phyloP scores from a whole-genome alignment of 768 basidiomycete genomes.

The Clitopilus passeckerianus region DNA sequence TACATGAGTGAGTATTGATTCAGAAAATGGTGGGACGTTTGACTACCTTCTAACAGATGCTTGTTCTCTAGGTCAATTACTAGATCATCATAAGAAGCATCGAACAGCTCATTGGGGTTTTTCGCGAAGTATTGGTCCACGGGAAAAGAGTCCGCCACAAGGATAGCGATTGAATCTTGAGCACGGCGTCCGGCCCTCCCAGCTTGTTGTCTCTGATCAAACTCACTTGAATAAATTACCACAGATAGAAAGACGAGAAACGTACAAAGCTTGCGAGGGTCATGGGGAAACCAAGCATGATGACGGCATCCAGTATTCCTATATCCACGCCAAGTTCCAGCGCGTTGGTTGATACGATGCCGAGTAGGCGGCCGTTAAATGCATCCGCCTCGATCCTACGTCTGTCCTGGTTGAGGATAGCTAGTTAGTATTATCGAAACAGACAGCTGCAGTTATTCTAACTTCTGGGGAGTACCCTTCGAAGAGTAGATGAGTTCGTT shows the following conservation, averaged over 20 bases:
- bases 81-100: slow-evolving; percentile 55
- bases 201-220: slow-evolving; percentile 74
- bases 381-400: slow-evolving; percentile 83
- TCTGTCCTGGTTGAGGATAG: slow-evolving; percentile 51
- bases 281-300: slow-evolving; percentile 84
- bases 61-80: slow-evolving; percentile 70
- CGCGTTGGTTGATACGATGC: slow-evolving; percentile 87
- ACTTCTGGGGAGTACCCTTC: slow-evolving; percentile 74
- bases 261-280: slow-evolving; percentile 77
- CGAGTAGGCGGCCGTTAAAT: slow-evolving; percentile 77
- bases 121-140: slow-evolving; percentile 73
- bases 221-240: neutral
- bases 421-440: too few relatives aligned
- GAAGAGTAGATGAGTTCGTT: neutral
- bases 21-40: neutral
- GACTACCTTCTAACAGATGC: slow-evolving; percentile 61
- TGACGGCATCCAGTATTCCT: slow-evolving; percentile 81
- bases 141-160: slow-evolving; percentile 64
- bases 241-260: neutral
- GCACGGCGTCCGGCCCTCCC: slow-evolving; percentile 82
- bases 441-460: neutral
- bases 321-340: slow-evolving; percentile 92
- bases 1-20: neutral
- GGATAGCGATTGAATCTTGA: slow-evolving; percentile 72
- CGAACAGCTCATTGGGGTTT: slow-evolving; percentile 68